These are phyloP conservation scores for Rhizopogon vinicolor DNA, from an alignment of 768 basidiomycete genomes.

Conservation along the genomic window DNA sequence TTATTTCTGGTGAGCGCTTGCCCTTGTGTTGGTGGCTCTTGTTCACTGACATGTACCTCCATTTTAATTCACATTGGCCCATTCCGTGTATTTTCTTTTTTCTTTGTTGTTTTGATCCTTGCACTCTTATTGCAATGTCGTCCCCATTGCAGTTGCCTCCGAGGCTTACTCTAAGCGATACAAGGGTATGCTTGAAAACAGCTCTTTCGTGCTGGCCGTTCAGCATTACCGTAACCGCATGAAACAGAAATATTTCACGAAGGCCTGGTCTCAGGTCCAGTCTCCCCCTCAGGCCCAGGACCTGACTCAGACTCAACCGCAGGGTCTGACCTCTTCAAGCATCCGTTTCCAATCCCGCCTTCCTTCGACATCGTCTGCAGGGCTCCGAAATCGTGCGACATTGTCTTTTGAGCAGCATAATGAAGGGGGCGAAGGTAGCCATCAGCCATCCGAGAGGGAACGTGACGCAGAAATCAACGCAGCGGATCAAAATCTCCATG, in stretches of 20 bases:
- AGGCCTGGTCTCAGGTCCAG: slow-evolving; percentile 1
- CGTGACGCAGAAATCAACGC: background rate
- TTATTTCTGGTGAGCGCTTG: slow-evolving; percentile 54
- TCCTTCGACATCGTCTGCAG: background rate
- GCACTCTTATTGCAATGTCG: background rate
- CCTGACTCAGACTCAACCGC: background rate
- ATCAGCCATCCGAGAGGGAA: background rate
- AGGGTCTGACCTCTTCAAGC: background rate
- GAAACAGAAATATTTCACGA: slow-evolving; percentile 11
- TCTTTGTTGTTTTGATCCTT: background rate
- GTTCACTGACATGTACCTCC: background rate
- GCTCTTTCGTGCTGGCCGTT: slow-evolving; percentile 41
- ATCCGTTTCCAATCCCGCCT: slow-evolving; percentile 2
- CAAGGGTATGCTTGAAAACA: slow-evolving; percentile 47
- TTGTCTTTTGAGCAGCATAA: background rate
- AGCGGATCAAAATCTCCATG: slow-evolving; percentile 1
- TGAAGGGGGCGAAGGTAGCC: background rate
- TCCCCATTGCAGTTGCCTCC: slow-evolving; percentile 45
- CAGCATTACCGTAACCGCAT: slow-evolving; percentile 36
- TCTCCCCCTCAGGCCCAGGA: background rate
- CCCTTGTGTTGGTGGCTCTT: background rate
- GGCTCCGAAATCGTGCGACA: background rate
- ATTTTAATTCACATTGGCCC: background rate
- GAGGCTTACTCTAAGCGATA: slow-evolving; percentile 68
- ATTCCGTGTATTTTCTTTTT: background rate